Percentiles rank a stretch among this genome's conserved stretches.
phyloP scores from a whole-genome alignment of 768 basidiomycete species.

The Termitomyces sp. region DNA sequence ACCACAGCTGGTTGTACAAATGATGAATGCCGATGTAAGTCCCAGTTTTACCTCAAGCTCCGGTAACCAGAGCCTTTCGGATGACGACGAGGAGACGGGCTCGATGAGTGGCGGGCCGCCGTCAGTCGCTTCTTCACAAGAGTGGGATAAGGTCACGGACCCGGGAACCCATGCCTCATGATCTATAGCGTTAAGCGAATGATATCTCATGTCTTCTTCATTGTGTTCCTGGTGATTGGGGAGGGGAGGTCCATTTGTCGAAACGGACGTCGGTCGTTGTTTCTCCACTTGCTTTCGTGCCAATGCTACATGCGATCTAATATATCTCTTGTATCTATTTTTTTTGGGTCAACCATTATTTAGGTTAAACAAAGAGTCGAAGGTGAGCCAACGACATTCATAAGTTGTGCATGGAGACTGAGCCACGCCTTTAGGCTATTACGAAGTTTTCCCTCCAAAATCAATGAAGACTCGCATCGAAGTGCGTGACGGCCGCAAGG shows the following conservation, averaged over 20 bases:
- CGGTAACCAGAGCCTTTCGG: conserved; percentile 19
- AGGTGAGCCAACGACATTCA: conserved; percentile 52
- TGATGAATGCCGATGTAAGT: conserved; percentile 90
- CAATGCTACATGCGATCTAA: conserved; percentile 46
- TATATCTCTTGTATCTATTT: conserved; percentile 41
- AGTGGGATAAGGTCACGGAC: conserved; percentile 86
- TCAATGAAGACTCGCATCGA: conserved; percentile 63
- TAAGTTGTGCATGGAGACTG: conserved; percentile 3
- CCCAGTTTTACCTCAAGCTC: conserved; percentile 26
- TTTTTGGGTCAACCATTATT: conserved; percentile 12
- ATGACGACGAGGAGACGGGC: conserved; percentile 51
- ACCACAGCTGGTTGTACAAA: conserved; percentile 64
- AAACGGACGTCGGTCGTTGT: conserved; percentile 11
- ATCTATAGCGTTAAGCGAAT: conserved; percentile 4
- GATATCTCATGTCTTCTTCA: conserved; percentile 1
- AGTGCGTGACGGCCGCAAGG: conserved; percentile 36
- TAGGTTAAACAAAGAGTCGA: conserved; percentile 64
- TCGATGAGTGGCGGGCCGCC: conserved; percentile 63
- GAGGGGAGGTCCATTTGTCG: conserved; percentile 10
- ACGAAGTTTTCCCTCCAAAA: conserved; percentile 70
- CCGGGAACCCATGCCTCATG: conserved; percentile 46
- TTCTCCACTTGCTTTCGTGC: conserved; percentile 3
- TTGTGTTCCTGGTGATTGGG: conserved; percentile 9
- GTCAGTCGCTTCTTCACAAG: conserved; percentile 84
- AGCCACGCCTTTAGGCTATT: conserved; percentile 52